Base-by-base conservation (phyloP, 768 basidiomycete genomes). In the Mycena haematopus region DNA sequence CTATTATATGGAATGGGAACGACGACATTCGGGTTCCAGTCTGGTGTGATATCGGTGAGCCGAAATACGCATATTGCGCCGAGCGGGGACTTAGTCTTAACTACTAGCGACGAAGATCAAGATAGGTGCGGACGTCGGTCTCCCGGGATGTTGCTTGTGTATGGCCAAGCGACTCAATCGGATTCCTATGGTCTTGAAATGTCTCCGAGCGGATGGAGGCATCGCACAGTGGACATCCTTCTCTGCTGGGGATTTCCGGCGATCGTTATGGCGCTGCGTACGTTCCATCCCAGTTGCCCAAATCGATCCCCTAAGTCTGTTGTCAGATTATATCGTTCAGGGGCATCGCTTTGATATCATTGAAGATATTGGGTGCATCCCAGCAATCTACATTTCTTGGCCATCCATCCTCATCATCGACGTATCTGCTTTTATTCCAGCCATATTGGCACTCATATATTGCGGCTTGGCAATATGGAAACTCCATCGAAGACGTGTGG, bases 31-130 rank as follows among this genome's bases (percentile, higher is more conserved):
- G 19, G 2, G 63, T 62, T 0, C 74, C 73, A 8, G 67, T 75
- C 46, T 82, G 78, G 77, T 82, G 80, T 61, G 81, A 81, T 67
- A 78, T 82, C 40, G 65, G 79, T 80, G 59, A 51, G 79, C 2
- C 24, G 14, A 13, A 29, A 29, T 21, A 17, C 42, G 2, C 21
- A 22, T 17, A 45, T 42, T 19, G 6, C 22, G 27, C 10, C 17
- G 29, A 17, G 40, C 4, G 10, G 17, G 13, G n/a, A 19, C 51
- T 29, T 1, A 61, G 1, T 19, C 40, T 2, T 25, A 3, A 10
- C 11, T 9, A 31, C 29, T 33, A 78, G 77, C 65, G 6, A 71
- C 74, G 2, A 76, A 75, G 54, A 61, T 78, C 8, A 51, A 63
- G 6, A 65, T 75, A 29, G 74, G 70, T 1, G 52, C 69, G 10